phyloP scores from a whole-genome alignment of 169 alveolate genomes.

The Plasmodium fragile region DNA sequence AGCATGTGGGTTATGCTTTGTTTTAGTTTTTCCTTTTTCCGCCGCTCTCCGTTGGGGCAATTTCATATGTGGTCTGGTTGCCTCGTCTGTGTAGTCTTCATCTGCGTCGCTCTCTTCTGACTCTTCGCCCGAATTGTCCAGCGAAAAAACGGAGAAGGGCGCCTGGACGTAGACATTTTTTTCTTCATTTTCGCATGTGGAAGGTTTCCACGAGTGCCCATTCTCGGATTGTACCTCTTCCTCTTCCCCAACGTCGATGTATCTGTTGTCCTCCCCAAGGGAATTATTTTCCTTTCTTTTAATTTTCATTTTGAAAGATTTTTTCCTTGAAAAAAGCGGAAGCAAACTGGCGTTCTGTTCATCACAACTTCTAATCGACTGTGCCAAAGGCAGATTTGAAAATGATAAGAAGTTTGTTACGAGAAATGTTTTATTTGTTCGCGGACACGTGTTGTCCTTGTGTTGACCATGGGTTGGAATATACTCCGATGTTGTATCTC shows the following conservation, averaged over 20 bases:
- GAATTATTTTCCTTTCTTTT: slow-evolving; percentile 21
- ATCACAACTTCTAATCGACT: slow-evolving; percentile 11
- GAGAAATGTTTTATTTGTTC: neutral
- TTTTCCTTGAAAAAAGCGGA: slow-evolving; percentile 65
- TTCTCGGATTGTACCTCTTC: neutral
- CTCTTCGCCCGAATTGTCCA: slow-evolving; percentile 7
- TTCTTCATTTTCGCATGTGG: neutral
- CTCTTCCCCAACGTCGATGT: slow-evolving; percentile 11
- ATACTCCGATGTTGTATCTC: neutral
- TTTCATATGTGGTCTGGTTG: neutral
- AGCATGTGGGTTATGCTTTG: neutral
- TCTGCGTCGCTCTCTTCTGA: neutral
- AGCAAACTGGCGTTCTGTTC: slow-evolving; percentile 35
- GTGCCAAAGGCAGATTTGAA: slow-evolving; percentile 38
- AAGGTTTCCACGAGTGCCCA: neutral
- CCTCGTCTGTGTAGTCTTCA: neutral
- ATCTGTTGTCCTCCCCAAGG: slow-evolving; percentile 8
- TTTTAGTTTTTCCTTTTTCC: neutral
- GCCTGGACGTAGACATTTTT: slow-evolving; percentile 47
- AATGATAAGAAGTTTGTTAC: slow-evolving; percentile 56
- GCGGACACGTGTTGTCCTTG: neutral
- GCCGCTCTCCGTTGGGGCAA: neutral
- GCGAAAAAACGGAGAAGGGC: slow-evolving; percentile 50
- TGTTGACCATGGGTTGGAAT: neutral
- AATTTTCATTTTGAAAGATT: slow-evolving; percentile 71